Evolutionary conservation across 306 rosid genomes (phyloP).

Genomic region (Pyrus communis): DNA sequence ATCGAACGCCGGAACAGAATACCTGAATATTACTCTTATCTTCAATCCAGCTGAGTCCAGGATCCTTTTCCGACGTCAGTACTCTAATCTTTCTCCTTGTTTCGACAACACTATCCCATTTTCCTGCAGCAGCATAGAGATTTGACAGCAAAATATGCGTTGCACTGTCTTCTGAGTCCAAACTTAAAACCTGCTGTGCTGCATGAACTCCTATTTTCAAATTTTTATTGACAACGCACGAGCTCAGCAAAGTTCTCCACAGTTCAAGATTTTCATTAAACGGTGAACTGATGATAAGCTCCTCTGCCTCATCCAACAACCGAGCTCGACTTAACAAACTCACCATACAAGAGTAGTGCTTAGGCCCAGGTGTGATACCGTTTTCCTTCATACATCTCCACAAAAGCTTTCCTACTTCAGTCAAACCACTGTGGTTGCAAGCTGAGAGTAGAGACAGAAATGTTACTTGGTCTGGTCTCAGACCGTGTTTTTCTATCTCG

Average conservation of each 20-base stretch:
- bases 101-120: conserved; percentile 60
- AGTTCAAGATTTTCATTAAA: conserved; percentile 43
- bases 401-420: conserved; percentile 47
- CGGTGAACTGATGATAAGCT: conserved; percentile 52
- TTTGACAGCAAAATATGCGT: conserved; percentile 69
- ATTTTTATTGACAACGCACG: conserved; percentile 54
- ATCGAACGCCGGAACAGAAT: conserved; percentile 57
- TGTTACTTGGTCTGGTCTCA: conserved; percentile 65
- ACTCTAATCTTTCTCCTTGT: conserved; percentile 56
- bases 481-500: conserved; percentile 41
- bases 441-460: conserved; percentile 65
- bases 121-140: conserved; percentile 52
- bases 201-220: conserved; percentile 62
- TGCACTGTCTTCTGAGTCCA: conserved; percentile 62
- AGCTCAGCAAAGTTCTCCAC: conserved; percentile 80
- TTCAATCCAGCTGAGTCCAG: conserved; percentile 87
- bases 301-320: conserved; percentile 59
- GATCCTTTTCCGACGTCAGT: conserved; percentile 44
- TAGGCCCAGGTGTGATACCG: conserved; percentile 57
- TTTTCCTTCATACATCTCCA: conserved; percentile 61
- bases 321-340: conserved; percentile 65
- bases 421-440: conserved; percentile 58
- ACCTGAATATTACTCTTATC: conserved; percentile 46
- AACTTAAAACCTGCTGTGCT: conserved; percentile 52
- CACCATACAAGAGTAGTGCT: conserved; percentile 88